phyloP scores from a whole-genome alignment of 345 rosid species.

The Kernera saxatilis region DNA sequence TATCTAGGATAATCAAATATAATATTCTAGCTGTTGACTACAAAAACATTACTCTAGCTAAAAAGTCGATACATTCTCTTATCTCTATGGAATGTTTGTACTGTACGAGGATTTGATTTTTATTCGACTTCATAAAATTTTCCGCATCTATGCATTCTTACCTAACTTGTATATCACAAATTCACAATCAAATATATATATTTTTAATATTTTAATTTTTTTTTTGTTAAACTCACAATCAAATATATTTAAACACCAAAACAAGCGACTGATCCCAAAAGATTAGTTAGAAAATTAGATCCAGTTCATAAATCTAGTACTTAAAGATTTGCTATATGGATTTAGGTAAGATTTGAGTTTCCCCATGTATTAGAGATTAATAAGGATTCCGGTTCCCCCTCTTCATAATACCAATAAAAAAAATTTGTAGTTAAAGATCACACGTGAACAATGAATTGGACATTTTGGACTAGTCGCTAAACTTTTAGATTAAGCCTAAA shows the following conservation, averaged over 20 bases:
- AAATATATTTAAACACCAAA: no score
- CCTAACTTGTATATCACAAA: conserved; percentile 1
- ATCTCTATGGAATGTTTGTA: conserved; percentile 6
- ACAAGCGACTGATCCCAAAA: background rate
- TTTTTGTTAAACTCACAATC: no score
- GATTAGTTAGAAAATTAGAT: background rate
- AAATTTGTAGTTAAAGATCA: background rate
- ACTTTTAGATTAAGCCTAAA: no score
- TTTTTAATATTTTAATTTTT: no score
- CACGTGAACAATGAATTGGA: no score
- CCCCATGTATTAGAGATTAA: background rate
- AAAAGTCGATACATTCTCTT: background rate
- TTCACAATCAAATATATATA: no score
- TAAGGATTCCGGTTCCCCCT: background rate
- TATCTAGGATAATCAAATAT: background rate
- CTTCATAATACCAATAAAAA: background rate
- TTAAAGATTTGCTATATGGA: background rate
- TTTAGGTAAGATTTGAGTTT: background rate
- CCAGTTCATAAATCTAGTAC: background rate
- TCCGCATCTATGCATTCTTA: background rate
- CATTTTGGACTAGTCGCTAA: no score
- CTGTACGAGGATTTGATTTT: conserved; percentile 20
- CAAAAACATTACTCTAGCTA: background rate
- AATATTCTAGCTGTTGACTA: background rate
- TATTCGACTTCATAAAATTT: background rate